A percentile compares a stretch with the other conserved stretches of the same genome.
phyloP scores from a whole-genome alignment of 192 early-diverging fungal species.

The Linnemannia elongata region DNA sequence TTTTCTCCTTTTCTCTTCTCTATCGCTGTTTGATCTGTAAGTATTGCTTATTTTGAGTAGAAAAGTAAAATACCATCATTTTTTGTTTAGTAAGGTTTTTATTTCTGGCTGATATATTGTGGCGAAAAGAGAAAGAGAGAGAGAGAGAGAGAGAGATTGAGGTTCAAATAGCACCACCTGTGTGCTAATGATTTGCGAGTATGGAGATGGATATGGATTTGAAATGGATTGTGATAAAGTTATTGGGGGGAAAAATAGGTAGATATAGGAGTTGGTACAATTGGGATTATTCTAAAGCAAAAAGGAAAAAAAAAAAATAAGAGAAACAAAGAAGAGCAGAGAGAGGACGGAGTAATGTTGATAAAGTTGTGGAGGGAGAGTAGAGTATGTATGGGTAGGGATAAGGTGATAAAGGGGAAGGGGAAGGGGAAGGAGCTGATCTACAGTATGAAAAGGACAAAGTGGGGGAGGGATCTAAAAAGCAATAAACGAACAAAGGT shows the following conservation, averaged over 20 bases:
- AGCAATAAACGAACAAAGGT: too few species aligned
- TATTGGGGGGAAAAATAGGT: background rate
- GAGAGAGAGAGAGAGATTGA: too few species aligned
- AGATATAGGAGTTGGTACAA: background rate
- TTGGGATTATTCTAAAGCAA: too few species aligned
- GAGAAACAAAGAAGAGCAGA: background rate
- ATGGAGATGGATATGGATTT: background rate
- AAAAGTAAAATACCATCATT: background rate
- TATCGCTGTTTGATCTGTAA: too few species aligned
- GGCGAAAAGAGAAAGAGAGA: background rate
- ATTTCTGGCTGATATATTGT: background rate
- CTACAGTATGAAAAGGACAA: background rate
- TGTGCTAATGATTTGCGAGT: background rate
- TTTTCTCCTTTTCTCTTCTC: too few species aligned
- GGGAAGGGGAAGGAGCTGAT: background rate
- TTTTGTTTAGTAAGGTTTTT: background rate
- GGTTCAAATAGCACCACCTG: background rate
- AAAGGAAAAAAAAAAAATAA: too few species aligned
- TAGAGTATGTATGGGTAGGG: too few species aligned
- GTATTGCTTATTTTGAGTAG: background rate
- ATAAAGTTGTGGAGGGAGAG: too few species aligned
- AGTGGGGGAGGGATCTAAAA: background rate
- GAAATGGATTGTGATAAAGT: background rate
- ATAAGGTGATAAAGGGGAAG: too few species aligned
- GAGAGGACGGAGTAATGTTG: background rate